Evolutionary conservation across 768 basidiomycete genomes (phyloP).

Genomic region (Lactarius indigo): DNA sequence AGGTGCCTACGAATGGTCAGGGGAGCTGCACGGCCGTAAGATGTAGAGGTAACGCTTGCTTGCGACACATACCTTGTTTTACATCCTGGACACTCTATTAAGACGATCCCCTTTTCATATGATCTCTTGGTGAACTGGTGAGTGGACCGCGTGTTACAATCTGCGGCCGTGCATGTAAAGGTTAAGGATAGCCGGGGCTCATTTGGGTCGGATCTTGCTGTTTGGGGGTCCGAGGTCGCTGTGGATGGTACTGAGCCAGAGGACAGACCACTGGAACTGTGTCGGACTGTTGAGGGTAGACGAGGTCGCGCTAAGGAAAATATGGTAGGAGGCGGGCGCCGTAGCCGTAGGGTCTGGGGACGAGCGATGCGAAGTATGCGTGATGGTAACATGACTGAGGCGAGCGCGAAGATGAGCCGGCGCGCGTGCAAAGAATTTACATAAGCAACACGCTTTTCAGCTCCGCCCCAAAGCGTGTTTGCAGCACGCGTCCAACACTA

Average conservation of each 20-base stretch:
- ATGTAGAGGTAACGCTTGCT: not conserved
- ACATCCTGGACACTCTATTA: slow-evolving; percentile 89
- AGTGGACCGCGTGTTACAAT: slow-evolving; percentile 75
- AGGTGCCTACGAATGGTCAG: slow-evolving; percentile 51
- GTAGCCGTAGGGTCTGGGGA: slow-evolving; percentile 5
- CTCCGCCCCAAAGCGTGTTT: slow-evolving; percentile 33
- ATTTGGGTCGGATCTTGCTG: slow-evolving; percentile 36
- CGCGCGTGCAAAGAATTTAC: not conserved
- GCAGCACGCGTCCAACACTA: slow-evolving; percentile 23
- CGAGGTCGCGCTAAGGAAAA: slow-evolving; percentile 1
- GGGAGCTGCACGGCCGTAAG: not conserved
- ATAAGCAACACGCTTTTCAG: slow-evolving; percentile 29
- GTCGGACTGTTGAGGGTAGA: slow-evolving; percentile 8
- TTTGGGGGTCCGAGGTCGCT: not conserved
- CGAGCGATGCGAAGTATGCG: slow-evolving; percentile 9
- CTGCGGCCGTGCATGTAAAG: slow-evolving; percentile 80
- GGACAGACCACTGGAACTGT: slow-evolving; percentile 3
- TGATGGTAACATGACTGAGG: slow-evolving; percentile 10
- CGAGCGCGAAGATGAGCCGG: not conserved
- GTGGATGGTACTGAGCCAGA: slow-evolving; percentile 14
- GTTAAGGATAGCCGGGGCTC: slow-evolving; percentile 71
- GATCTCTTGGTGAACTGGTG: slow-evolving; percentile 84
- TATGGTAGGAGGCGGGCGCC: not conserved
- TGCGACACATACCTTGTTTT: slow-evolving; percentile 64
- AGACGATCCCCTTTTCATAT: slow-evolving; percentile 85